Percentiles rank a stretch among this genome's conserved stretches.
Conservation (phyloP, 78 protist species). For the Cavenderia fasciculata region DNA sequence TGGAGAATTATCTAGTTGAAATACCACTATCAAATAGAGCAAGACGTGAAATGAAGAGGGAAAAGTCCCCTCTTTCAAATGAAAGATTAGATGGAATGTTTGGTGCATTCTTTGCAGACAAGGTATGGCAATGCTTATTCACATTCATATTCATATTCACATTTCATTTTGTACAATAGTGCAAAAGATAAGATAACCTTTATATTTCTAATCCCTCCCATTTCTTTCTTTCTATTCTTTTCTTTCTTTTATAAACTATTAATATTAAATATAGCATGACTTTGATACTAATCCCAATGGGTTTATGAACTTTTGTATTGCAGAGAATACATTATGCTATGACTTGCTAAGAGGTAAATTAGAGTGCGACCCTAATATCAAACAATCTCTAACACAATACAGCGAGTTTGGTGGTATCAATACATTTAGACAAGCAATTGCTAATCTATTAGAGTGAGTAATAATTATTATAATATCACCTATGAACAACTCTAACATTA, state of each 20-base stretch:
- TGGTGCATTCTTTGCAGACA: too few species aligned
- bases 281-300: constrained; percentile 34
- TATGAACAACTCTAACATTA: too few species aligned
- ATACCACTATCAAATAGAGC: too few species aligned
- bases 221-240: too few species aligned
- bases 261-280: constrained; percentile 5
- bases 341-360: constrained; percentile 32
- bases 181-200: neutral
- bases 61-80: too few species aligned
- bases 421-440: constrained; percentile 9
- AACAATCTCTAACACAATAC: constrained; percentile 2
- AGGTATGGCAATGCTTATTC: neutral
- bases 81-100: too few species aligned
- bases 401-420: constrained; percentile 22
- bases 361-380: constrained; percentile 2
- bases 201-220: neutral
- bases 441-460: neutral
- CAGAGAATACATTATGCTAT: constrained; percentile 37
- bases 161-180: neutral
- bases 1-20: too few species aligned
- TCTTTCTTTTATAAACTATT: too few species aligned
- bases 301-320: constrained; percentile 37
- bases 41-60: too few species aligned
- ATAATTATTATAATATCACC: too few species aligned
- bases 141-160: neutral